Evolutionary conservation across 2,329 filamentous ascomycete species (phyloP).

Genomic region (Ophioceras dolichostomum): DNA sequence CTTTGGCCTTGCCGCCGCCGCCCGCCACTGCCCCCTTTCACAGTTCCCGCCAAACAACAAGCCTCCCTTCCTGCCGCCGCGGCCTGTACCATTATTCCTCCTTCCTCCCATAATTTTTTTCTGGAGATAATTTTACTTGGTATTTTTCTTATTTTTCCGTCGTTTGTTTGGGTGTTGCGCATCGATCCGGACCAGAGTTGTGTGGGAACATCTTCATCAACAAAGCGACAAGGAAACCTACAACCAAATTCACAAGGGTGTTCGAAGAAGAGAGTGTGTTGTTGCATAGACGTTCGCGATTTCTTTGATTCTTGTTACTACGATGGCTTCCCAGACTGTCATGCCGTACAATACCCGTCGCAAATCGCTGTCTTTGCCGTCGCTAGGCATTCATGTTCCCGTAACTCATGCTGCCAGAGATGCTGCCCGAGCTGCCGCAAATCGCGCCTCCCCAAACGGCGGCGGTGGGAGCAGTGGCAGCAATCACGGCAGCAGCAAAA

Average conservation of each 20-base stretch:
- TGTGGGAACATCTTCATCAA: too few species aligned
- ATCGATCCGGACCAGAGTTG: too few species aligned
- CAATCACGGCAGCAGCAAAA: not conserved
- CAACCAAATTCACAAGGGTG: too few species aligned
- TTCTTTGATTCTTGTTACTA: too few species aligned
- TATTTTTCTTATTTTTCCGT: too few species aligned
- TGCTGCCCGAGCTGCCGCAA: conserved; percentile 43
- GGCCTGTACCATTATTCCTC: conserved; percentile 1
- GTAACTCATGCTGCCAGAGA: conserved; percentile 51
- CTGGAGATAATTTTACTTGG: too few species aligned
- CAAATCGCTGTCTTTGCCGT: conserved; percentile 88
- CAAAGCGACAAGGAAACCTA: too few species aligned
- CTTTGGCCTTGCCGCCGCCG: not conserved
- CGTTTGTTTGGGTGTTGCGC: too few species aligned
- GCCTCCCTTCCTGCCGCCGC: not conserved
- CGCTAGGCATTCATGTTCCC: conserved; percentile 81
- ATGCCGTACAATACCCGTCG: conserved; percentile 97
- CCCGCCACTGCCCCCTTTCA: conserved; percentile 1
- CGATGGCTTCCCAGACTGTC: too few species aligned
- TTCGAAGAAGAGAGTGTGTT: too few species aligned
- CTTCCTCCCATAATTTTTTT: not conserved
- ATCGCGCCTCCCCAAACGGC: conserved; percentile 20
- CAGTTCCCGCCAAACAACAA: not conserved
- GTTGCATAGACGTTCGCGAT: too few species aligned
- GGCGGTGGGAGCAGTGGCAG: not conserved